Evolutionary conservation across 768 basidiomycete genomes (phyloP).

Genomic region (Auricularia sp.): DNA sequence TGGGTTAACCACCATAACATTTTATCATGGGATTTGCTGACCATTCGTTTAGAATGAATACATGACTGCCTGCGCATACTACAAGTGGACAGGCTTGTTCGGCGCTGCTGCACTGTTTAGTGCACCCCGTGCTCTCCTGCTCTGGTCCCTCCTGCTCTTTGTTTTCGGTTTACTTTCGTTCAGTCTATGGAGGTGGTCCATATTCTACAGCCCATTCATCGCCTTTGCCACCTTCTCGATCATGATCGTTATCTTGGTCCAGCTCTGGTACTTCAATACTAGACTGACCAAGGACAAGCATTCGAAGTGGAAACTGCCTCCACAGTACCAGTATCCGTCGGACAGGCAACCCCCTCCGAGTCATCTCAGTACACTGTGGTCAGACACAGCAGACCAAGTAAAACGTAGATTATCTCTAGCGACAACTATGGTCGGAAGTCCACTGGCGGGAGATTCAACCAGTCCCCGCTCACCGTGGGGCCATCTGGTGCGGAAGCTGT

Average conservation of each 20-base stretch:
- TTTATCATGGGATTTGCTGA: not conserved
- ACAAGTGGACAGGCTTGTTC: not conserved
- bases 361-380: too few species aligned
- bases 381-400: too few species aligned
- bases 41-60: not conserved
- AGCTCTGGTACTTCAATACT: not conserved
- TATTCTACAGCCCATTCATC: not conserved
- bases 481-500: too few species aligned
- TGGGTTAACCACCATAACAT: not conserved
- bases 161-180: not conserved
- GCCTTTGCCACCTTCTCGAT: not conserved
- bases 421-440: too few species aligned
- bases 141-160: not conserved
- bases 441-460: too few species aligned
- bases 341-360: not conserved
- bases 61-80: not conserved
- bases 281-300: too few species aligned
- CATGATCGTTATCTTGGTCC: not conserved
- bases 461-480: too few species aligned
- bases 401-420: too few species aligned
- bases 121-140: not conserved
- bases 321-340: not conserved
- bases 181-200: not conserved
- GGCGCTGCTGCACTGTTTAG: not conserved
- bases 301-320: too few species aligned